Evolutionary conservation across 768 basidiomycete genomes (phyloP), one percentile per base, ranked within the genome.

Genomic region (Leccinum truebloodii): DNA sequence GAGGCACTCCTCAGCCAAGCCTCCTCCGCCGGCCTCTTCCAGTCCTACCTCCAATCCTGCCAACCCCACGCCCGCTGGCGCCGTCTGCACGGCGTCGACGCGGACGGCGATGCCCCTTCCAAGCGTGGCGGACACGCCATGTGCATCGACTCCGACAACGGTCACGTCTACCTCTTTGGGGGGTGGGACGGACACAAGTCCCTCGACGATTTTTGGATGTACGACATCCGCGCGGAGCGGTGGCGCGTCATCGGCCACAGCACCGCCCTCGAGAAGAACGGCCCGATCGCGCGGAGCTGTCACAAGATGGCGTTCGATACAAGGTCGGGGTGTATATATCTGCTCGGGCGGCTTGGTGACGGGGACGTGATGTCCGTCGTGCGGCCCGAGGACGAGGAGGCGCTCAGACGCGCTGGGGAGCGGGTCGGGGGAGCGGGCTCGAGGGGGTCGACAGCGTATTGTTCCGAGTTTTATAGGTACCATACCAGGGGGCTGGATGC

Each of bases 231-330:
- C 34, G 75, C 80, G 9, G 83, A 86, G 54, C 76, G 78, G 54
- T 94, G 91, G 91, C 75, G 74, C 7, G 65, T 86, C 20, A 75
- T 92, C 49, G 85, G 85, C 60, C 76, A 78, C 22, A 78, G 76
- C 46, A 87, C 88, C 1, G 76, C 81, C 1, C 65, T 73, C 26
- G 86, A 89, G 37, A 76, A 76, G 57, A 84, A 88, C 55, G 90
- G 89, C 1, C 91, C 91, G 9, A 81, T 83, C 2, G 80, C 88
- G 4, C 79, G 91, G 30, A 86, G 86, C 9, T 92, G 91, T 67
- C 92, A 92, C 67, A 90, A 89, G 75, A 91, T 92, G 87, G 85
- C 83, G 18, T 92, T 90, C 66, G 89, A 92, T 65, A 75, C 78
- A n/a, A 83, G 80, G 71, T 86, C 85, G 0, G 88, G 87, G 2